Conservation (phyloP, 2,329 filamentous ascomycete genomes). For the Ascochyta clinopodiicola region DNA sequence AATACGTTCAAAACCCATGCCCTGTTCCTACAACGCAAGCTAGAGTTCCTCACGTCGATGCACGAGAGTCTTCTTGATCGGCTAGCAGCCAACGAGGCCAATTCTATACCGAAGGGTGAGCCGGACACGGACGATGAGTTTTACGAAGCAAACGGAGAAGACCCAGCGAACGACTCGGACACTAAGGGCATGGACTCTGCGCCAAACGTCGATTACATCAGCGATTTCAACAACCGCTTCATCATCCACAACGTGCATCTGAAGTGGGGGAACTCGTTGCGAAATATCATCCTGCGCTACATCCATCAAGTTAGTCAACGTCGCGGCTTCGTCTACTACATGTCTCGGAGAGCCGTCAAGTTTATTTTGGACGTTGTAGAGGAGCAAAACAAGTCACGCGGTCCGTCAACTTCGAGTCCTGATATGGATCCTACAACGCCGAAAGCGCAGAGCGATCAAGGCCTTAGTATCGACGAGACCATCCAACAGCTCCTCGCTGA, state of each 20-base stretch:
- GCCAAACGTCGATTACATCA: conserved; percentile 80
- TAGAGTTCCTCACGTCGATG: conserved; percentile 65
- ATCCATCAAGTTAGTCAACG: conserved; percentile 97
- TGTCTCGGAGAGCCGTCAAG: conserved; percentile 93
- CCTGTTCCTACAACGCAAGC: conserved; percentile 63
- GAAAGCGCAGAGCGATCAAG: conserved; percentile 58
- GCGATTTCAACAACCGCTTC: conserved; percentile 97
- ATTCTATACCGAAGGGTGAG: conserved; percentile 50
- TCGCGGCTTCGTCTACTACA: conserved; percentile 95
- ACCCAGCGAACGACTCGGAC: conserved; percentile 55
- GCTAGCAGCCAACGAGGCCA: conserved; percentile 64
- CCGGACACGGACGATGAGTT: conserved; percentile 54
- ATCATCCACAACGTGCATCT: conserved; percentile 97
- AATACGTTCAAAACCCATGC: conserved; percentile 63
- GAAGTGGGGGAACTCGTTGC: conserved; percentile 96
- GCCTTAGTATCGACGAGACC: conserved; percentile 77
- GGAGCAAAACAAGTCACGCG: conserved; percentile 76
- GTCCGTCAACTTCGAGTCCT: conserved; percentile 36
- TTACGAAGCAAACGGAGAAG: conserved; percentile 61
- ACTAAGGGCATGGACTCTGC: conserved; percentile 66
- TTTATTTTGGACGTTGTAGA: conserved; percentile 98
- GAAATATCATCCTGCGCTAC: conserved; percentile 96
- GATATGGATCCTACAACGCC: conserved; percentile 39
- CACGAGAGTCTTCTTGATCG: conserved; percentile 64
- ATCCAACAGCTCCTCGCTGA: conserved; percentile 87